Evolutionary conservation across 2,329 filamentous ascomycete genomes (phyloP), one percentile per base, ranked within the genome.

Genomic region (Penicillium fuscoglaucum): DNA sequence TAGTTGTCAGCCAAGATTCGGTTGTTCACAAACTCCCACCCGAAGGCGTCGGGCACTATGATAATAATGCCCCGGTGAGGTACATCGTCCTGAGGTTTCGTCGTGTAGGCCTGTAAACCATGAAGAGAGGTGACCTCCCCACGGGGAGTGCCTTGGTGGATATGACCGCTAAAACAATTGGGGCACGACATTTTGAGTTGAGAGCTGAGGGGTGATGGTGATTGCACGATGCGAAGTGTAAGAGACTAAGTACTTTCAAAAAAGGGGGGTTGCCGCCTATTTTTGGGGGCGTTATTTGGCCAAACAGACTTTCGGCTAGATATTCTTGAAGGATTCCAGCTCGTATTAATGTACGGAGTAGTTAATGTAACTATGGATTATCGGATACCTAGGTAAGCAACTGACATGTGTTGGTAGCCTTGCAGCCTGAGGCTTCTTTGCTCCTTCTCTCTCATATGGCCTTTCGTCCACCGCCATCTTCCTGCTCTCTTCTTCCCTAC

Each of bases 21-120:
- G 52, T 77, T 79, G 69, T 86, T 86, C 24, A 78, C 70, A 61
- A 85, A 80, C 2, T 77, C 73, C 78, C 82, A 83, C 17, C 83
- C 83, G 63, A 85, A 85, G 0, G 79, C 79, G 65, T 86, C 84
- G 0, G 83, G 77, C 33, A 86, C 75, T 50, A 85, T 75, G 43
- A 85, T 79, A 10, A 86, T 70, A 58, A 83, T 78, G 12, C 76
- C 83, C 39, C 78, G 51, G 12, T 53, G 31, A 46, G 51, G 51
- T 17, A 13, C 21, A 19, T 50, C 35, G 2, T 37, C 24, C 1
- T 15, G 29, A 3, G 40, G 51, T 15, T 29, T 35, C 15, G 40
- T 46, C 2, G 21, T 37, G 31, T 53, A 53, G 10, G 10, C 29
- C 5, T 21, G 21, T 26, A 53, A 37, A 28, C 41, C 31, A 19